phyloP scores from a whole-genome alignment of 768 basidiomycete genomes.

The Kwoniella heveanensis region DNA sequence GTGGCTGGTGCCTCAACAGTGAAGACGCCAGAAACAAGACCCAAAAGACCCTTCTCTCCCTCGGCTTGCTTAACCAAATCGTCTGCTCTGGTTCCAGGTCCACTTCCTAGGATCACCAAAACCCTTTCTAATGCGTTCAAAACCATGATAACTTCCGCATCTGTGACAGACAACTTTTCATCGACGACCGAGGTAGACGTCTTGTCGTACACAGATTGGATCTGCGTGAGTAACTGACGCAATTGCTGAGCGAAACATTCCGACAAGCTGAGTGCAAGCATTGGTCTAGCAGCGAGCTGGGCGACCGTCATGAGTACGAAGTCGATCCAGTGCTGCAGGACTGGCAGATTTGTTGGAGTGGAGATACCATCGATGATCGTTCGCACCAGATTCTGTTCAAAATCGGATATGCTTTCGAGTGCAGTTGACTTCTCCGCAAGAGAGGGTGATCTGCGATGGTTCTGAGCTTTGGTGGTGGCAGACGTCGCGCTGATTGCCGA shows the following conservation, averaged over 20 bases:
- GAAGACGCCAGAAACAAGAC: conserved; percentile 90
- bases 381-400: conserved; percentile 65
- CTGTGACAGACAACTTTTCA: conserved; percentile 20
- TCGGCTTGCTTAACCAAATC: conserved; percentile 43
- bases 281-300: conserved; percentile 66
- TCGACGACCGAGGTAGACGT: conserved; percentile 44
- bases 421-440: not conserved
- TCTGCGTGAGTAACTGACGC: conserved; percentile 58
- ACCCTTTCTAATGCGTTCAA: conserved; percentile 82
- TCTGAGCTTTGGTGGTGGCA: conserved; percentile 1
- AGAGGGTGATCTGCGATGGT: conserved; percentile 34
- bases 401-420: conserved; percentile 11
- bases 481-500: conserved; percentile 64
- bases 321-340: conserved; percentile 94
- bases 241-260: conserved; percentile 79
- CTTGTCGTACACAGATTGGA: conserved; percentile 55
- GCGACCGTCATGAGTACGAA: conserved; percentile 89
- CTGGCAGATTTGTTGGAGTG: conserved; percentile 68
- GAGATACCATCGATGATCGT: conserved; percentile 80
- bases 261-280: conserved; percentile 70
- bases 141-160: conserved; percentile 67
- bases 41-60: conserved; percentile 68
- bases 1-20: conserved; percentile 56
- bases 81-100: conserved; percentile 48
- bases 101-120: conserved; percentile 60